A percentile compares a stretch with the other conserved stretches of the same genome.
phyloP scores from a whole-genome alignment of 768 basidiomycete genomes.

The Hericium erinaceus region DNA sequence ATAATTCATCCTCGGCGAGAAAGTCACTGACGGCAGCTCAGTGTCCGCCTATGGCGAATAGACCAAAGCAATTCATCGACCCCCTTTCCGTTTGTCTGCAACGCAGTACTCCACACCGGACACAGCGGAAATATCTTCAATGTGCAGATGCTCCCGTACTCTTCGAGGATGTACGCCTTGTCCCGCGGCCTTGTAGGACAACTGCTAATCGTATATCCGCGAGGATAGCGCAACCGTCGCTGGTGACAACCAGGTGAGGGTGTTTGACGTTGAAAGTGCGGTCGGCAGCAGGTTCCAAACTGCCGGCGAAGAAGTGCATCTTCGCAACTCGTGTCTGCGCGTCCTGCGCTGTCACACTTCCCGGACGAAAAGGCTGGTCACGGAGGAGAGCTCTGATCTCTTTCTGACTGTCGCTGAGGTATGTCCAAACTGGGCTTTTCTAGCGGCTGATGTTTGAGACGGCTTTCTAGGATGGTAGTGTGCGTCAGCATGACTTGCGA shows the following conservation, averaged over 20 bases:
- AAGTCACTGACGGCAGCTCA: conserved; percentile 15
- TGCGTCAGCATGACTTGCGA: conserved; percentile 82
- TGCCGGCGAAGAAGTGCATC: background rate
- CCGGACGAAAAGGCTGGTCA: conserved; percentile 71
- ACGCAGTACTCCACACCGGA: conserved; percentile 66
- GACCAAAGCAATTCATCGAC: conserved; percentile 37
- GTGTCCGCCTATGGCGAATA: conserved; percentile 74
- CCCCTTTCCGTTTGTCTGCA: conserved; percentile 48
- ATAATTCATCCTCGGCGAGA: background rate
- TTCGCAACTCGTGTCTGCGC: background rate
- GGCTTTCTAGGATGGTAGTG: conserved; percentile 63
- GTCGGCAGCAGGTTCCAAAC: background rate
- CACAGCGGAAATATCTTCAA: conserved; percentile 84
- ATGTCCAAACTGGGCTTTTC: conserved; percentile 17
- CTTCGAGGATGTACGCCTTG: conserved; percentile 59
- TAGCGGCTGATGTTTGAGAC: conserved; percentile 11
- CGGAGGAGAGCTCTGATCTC: conserved; percentile 67
- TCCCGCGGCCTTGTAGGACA: background rate
- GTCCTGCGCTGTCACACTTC: conserved; percentile 60
- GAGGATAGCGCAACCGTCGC: conserved; percentile 56
- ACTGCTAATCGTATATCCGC: conserved; percentile 4
- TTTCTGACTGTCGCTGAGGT: conserved; percentile 81
- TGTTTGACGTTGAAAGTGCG: conserved; percentile 48
- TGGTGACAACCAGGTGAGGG: conserved; percentile 65
- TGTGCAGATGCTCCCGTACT: conserved; percentile 67